Evolutionary conservation across 2,329 filamentous ascomycete species (phyloP).

Genomic region (Annulohypoxylon truncatum): DNA sequence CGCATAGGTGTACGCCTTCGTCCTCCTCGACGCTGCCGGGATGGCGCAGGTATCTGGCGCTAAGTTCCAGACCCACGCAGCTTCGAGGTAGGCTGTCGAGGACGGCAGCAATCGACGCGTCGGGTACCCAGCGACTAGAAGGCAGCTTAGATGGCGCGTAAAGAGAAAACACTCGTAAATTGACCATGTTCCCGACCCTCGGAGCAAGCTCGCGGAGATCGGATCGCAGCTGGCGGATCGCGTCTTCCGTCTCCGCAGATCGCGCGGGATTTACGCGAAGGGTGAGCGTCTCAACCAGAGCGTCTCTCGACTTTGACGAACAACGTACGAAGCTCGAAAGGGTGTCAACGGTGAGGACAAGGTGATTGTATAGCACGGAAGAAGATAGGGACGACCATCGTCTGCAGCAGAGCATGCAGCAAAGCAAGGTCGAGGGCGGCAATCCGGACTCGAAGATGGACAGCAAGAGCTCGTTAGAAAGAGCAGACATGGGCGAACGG

Average conservation of each 20-base stretch:
- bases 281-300: constrained; percentile 7
- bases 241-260: not conserved
- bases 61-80: constrained; percentile 10
- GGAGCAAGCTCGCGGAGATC: constrained; percentile 1
- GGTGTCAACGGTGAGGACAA: not conserved
- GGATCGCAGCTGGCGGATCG: not conserved
- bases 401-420: constrained; percentile 15
- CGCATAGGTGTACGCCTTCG: constrained; percentile 14
- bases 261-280: not conserved
- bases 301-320: not conserved
- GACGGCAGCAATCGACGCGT: not conserved
- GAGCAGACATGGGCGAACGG: not conserved
- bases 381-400: constrained; percentile 15
- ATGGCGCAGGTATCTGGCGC: not conserved
- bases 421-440: not conserved
- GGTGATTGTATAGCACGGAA: constrained; percentile 20
- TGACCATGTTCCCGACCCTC: constrained; percentile 15
- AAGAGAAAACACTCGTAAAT: constrained; percentile 2
- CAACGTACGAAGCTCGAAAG: not conserved
- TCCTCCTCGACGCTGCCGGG: not conserved
- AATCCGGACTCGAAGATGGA: constrained; percentile 4
- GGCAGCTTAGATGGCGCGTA: not conserved
- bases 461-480: constrained; percentile 14
- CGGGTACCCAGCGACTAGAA: not conserved
- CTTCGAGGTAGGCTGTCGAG: constrained; percentile 8